Evolutionary conservation across 1,284 basidiomycete species (phyloP).

Genomic region (Fomitopsis betulina): DNA sequence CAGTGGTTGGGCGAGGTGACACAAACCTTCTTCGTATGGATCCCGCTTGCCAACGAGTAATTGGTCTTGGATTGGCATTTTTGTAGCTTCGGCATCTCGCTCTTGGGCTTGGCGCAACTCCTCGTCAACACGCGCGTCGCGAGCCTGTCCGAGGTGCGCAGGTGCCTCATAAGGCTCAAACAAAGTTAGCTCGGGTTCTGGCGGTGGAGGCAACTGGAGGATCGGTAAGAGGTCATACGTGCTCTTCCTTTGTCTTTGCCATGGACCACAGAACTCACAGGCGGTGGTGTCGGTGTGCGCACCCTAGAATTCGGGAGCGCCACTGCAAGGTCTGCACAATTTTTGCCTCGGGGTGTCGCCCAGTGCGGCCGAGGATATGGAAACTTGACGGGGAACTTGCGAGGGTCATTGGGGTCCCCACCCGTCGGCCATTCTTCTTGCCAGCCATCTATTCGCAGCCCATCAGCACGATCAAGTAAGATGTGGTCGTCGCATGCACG

Average conservation of each 20-base stretch:
- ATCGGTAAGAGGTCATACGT: background rate
- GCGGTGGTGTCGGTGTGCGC: conserved; percentile 16
- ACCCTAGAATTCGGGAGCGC: conserved; percentile 16
- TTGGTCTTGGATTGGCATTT: background rate
- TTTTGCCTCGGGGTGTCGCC: conserved; percentile 14
- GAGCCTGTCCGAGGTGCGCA: conserved; percentile 8
- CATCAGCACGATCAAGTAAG: background rate
- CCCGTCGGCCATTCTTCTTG: conserved; percentile 10
- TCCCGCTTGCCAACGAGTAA: conserved; percentile 18
- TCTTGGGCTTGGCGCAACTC: background rate
- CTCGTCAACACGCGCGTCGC: conserved; percentile 1
- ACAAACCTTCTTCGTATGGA: conserved; percentile 23
- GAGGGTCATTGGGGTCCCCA: conserved; percentile 15
- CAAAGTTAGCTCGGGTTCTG: conserved; percentile 1
- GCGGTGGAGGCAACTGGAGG: background rate
- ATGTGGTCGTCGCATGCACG: background rate
- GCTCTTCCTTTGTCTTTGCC: background rate
- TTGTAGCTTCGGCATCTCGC: background rate
- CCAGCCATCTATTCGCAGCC: conserved; percentile 21
- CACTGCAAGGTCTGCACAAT: conserved; percentile 17
- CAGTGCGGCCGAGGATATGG: conserved; percentile 23
- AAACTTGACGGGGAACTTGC: conserved; percentile 17
- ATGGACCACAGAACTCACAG: conserved; percentile 1
- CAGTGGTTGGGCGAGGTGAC: conserved; percentile 1
- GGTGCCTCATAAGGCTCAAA: conserved; percentile 17